A percentile compares a stretch with the other conserved stretches of the same genome.
phyloP scores from a whole-genome alignment of 495 filamentous ascomycete species.

The Apiosordaria backusii region DNA sequence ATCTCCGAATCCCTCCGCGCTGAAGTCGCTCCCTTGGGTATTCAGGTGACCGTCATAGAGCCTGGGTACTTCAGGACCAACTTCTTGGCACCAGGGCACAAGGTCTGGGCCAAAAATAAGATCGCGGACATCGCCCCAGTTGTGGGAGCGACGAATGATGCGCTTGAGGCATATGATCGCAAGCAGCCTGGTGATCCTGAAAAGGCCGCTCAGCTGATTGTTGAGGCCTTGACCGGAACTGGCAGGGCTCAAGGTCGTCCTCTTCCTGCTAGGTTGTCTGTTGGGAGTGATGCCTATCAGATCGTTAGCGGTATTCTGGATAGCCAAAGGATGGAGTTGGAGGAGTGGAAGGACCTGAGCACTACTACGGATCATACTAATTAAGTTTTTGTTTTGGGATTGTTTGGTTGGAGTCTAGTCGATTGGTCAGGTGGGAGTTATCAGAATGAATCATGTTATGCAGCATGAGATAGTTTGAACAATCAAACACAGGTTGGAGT shows the following conservation, averaged over 20 bases:
- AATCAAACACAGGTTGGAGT: too few species aligned
- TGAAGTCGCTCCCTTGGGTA: constrained; percentile 41
- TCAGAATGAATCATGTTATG: too few species aligned
- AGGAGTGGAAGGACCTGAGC: background rate
- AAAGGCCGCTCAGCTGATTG: constrained; percentile 23
- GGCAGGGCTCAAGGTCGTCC: background rate
- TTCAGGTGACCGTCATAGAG: constrained; percentile 40
- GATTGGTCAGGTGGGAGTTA: too few species aligned
- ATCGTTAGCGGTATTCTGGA: background rate
- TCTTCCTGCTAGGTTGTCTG: background rate
- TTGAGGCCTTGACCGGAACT: background rate
- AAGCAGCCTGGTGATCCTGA: constrained; percentile 41
- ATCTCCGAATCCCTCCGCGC: constrained; percentile 34
- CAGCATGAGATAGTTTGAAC: too few species aligned
- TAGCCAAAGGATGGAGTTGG: background rate
- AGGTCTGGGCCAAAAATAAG: constrained; percentile 1
- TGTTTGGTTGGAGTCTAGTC: too few species aligned
- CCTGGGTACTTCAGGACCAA: constrained; percentile 21
- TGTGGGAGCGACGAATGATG: constrained; percentile 17
- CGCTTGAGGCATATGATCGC: constrained; percentile 18
- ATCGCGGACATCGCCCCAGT: constrained; percentile 24
- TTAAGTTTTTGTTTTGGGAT: background rate
- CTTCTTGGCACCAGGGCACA: constrained; percentile 17
- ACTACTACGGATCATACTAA: background rate
- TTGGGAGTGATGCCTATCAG: background rate